Conservation (phyloP, 208 protist genomes). For the Plasmodiophora brassicae region DNA sequence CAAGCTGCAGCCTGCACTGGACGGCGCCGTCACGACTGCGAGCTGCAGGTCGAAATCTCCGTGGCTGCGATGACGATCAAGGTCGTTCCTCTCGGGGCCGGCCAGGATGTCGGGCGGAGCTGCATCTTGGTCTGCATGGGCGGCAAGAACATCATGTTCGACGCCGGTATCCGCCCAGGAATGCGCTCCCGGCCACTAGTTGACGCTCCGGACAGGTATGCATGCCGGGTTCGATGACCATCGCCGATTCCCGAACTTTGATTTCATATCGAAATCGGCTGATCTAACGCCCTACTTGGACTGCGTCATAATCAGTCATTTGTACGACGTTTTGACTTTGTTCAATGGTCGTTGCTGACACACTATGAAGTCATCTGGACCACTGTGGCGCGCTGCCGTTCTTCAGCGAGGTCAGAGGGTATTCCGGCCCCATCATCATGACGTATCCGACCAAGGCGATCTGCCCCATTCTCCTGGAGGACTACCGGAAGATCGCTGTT, state of each 20-base stretch:
- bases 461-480: slow-evolving; percentile 72
- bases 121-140: slow-evolving; percentile 70
- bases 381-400: slow-evolving; percentile 78
- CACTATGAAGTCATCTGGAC: slow-evolving; percentile 74
- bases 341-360: too few relatives aligned
- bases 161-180: slow-evolving; percentile 76
- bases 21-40: too few relatives aligned
- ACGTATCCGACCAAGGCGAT: slow-evolving; percentile 66
- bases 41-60: too few relatives aligned
- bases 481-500: slow-evolving; percentile 73
- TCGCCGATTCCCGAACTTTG: slow-evolving; percentile 77
- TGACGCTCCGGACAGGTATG: slow-evolving; percentile 67
- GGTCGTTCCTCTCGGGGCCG: slow-evolving; percentile 36
- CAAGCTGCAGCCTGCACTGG: too few relatives aligned
- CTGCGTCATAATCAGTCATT: slow-evolving; percentile 74
- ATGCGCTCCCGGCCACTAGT: not conserved
- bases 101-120: slow-evolving; percentile 40
- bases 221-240: slow-evolving; percentile 79
- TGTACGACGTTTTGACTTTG: slow-evolving; percentile 57
- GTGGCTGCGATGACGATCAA: not conserved
- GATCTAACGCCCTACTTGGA: slow-evolving; percentile 53
- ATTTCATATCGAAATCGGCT: slow-evolving; percentile 57
- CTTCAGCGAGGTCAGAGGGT: slow-evolving; percentile 72
- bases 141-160: slow-evolving; percentile 78
- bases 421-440: slow-evolving; percentile 50